A percentile compares a stretch with the other conserved stretches of the same genome.
phyloP scores from a whole-genome alignment of 164 flowering plant species.

The Berberis vulgaris region DNA sequence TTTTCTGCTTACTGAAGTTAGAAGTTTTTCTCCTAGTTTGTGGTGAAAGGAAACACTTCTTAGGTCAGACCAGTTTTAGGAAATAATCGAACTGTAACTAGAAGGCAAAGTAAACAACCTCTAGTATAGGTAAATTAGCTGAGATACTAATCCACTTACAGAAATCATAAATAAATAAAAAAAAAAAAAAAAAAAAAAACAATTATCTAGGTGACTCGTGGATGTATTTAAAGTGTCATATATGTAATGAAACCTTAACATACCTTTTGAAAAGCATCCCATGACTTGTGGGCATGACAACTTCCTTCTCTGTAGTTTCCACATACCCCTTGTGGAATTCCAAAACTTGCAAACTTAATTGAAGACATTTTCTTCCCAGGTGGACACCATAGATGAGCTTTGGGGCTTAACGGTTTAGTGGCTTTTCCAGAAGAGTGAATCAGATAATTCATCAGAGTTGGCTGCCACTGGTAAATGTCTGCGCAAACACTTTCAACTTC shows the following conservation, averaged over 20 bases:
- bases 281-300: slow-evolving; percentile 21
- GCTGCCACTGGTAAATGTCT: slow-evolving; percentile 81
- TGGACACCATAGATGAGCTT: slow-evolving; percentile 67
- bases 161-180: no score
- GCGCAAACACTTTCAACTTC: slow-evolving; percentile 72
- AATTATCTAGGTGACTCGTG: not conserved
- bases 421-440: slow-evolving; percentile 59
- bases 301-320: slow-evolving; percentile 68
- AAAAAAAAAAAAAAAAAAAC: not conserved
- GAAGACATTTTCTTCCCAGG: slow-evolving; percentile 61
- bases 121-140: no score
- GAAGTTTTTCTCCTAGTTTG: not conserved
- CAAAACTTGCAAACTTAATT: no score
- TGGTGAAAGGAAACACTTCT: no score
- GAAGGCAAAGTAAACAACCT: no score
- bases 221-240: not conserved
- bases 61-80: no score
- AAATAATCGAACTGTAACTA: no score
- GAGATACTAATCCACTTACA: no score
- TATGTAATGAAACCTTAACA: not conserved
- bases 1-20: not conserved
- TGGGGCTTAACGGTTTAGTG: slow-evolving; percentile 57
- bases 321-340: slow-evolving; percentile 41
- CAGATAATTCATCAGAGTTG: slow-evolving; percentile 43
- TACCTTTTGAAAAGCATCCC: slow-evolving; percentile 69